phyloP scores from a whole-genome alignment of 495 filamentous ascomycete species.

The Penicillium samsonianum region DNA sequence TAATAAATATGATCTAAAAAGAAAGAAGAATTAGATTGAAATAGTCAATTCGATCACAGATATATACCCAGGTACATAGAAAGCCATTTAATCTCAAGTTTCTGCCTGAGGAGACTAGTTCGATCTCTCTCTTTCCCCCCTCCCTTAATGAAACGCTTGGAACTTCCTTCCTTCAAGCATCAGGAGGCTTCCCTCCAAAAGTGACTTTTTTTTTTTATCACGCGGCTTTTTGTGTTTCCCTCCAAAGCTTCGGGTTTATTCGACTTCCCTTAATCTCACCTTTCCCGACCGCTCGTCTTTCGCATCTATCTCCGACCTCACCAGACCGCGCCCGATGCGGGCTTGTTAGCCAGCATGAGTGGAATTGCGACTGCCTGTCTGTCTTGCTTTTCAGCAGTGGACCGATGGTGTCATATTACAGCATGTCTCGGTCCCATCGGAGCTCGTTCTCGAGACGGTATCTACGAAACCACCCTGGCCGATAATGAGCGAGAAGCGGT shows the following conservation, averaged over 20 bases:
- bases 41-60: neutral
- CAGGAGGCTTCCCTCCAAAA: conserved; percentile 12
- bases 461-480: conserved; percentile 93
- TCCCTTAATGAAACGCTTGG: conserved; percentile 2
- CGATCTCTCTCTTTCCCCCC: neutral
- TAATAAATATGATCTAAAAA: neutral
- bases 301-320: conserved; percentile 1
- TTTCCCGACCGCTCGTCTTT: neutral
- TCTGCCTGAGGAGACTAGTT: conserved; percentile 13
- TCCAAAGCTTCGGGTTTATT: conserved; percentile 5
- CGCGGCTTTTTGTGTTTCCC: conserved; percentile 5
- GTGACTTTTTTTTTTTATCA: conserved; percentile 2
- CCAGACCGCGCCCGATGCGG: conserved; percentile 32
- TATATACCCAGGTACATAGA: too few relatives aligned
- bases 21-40: neutral
- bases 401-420: conserved; percentile 52
- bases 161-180: conserved; percentile 10
- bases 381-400: conserved; percentile 47
- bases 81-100: conserved; percentile 6
- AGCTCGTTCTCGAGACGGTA: conserved; percentile 88
- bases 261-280: neutral
- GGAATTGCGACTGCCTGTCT: conserved; percentile 46
- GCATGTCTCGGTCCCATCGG: conserved; percentile 46
- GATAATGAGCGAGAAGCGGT: conserved; percentile 98
- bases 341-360: conserved; percentile 40